A percentile compares a stretch with the other conserved stretches of the same genome.
phyloP scores from a whole-genome alignment of 225 moss, liverwort and hornwort genomes.

The Takakia lepidozioides region DNA sequence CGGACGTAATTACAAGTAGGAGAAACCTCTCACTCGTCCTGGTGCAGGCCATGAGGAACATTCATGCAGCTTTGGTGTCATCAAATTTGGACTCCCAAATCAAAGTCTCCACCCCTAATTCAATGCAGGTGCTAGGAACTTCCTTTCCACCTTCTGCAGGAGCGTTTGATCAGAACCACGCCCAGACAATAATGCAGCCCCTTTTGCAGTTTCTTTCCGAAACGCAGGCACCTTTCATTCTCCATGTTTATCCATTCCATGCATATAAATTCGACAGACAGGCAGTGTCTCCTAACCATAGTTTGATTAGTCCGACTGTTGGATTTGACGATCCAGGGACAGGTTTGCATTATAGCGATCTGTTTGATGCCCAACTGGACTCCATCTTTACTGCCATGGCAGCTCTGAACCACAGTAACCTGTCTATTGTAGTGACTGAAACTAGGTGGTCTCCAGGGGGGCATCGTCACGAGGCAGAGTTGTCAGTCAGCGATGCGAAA shows the following conservation, averaged over 20 bases:
- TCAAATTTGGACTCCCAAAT: constrained; percentile 19
- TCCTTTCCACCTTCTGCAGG: constrained; percentile 4
- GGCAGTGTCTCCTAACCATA: constrained; percentile 1
- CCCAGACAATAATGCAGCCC: not conserved
- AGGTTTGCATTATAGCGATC: constrained; percentile 2
- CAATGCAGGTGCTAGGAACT: constrained; percentile 9
- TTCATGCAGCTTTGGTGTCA: constrained; percentile 22
- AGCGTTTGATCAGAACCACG: not conserved
- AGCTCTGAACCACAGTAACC: constrained; percentile 1
- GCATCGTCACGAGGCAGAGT: not conserved
- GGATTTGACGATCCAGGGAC: constrained; percentile 2
- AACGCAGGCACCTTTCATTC: constrained; percentile 9
- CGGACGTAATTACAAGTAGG: constrained; percentile 11
- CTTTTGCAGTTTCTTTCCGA: constrained; percentile 7
- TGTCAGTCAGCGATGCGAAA: not conserved
- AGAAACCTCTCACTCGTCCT: constrained; percentile 11
- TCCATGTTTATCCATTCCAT: constrained; percentile 1
- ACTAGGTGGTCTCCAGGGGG: not conserved
- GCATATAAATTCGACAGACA: not conserved
- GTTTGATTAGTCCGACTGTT: constrained; percentile 1
- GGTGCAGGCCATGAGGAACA: constrained; percentile 37
- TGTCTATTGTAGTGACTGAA: constrained; percentile 1
- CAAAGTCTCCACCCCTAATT: constrained; percentile 26
- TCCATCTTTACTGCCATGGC: constrained; percentile 4
- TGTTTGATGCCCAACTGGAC: constrained; percentile 1